A percentile compares a stretch with the other conserved stretches of the same genome.
phyloP scores from a whole-genome alignment of 352 stramenopile species.

The Phytopythium mirpurense region DNA sequence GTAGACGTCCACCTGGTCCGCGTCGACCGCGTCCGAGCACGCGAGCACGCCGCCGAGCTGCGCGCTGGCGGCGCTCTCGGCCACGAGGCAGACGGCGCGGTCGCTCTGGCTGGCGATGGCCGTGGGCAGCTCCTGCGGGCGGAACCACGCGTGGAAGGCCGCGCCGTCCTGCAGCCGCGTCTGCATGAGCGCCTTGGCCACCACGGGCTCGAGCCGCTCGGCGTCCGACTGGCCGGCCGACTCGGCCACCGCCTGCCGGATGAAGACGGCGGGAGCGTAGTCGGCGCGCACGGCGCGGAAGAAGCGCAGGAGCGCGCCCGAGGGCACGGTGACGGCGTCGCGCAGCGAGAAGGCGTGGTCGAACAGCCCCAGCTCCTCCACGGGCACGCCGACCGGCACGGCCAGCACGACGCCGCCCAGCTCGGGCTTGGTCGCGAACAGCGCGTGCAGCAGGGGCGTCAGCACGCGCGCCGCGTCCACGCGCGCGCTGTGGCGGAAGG shows the following conservation, averaged over 20 bases:
- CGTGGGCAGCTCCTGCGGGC: constrained; percentile 16
- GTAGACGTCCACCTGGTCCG: constrained; percentile 40
- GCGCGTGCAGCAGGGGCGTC: constrained; percentile 22
- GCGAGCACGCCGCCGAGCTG: constrained; percentile 34
- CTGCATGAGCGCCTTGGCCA: constrained; percentile 28
- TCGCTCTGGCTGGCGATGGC: constrained; percentile 38
- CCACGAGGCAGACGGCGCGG: constrained; percentile 52
- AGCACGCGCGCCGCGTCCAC: constrained; percentile 24
- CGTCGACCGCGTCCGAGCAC: constrained; percentile 41
- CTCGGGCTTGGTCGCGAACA: constrained; percentile 32
- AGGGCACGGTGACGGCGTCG: constrained; percentile 38
- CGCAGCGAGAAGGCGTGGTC: constrained; percentile 52
- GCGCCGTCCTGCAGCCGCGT: constrained; percentile 26
- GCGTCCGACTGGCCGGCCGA: constrained; percentile 11
- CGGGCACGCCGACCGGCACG: constrained; percentile 39
- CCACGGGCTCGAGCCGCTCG: constrained; percentile 22
- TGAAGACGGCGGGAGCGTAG: constrained; percentile 33
- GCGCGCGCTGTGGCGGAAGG: constrained; percentile 33
- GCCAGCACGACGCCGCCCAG: constrained; percentile 49
- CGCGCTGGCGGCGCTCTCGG: constrained; percentile 24
- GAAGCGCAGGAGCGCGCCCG: constrained; percentile 46
- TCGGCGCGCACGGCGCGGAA: constrained; percentile 47
- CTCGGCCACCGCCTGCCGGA: constrained; percentile 14
- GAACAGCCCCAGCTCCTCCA: constrained; percentile 56
- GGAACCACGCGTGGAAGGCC: constrained; percentile 39